Conservation (phyloP, 2,329 filamentous ascomycete species). For the Dactylonectria macrodidyma region DNA sequence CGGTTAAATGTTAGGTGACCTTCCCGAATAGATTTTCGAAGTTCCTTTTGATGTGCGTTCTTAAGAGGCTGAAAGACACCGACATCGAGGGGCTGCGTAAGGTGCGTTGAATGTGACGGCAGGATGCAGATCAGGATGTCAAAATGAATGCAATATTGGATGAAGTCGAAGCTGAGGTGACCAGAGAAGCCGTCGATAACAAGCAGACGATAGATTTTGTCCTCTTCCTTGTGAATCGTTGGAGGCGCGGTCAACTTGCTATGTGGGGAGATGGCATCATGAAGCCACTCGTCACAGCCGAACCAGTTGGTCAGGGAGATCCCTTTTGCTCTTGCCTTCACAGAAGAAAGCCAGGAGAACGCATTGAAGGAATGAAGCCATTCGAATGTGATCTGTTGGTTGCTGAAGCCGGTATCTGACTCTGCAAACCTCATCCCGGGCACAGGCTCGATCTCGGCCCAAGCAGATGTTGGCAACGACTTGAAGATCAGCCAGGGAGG, state of each 20-base stretch:
- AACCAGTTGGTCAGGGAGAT: constrained; percentile 8
- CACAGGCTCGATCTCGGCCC: constrained; percentile 2
- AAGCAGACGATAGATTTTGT: constrained; percentile 1
- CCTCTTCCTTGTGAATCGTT: not conserved
- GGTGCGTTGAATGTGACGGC: not conserved
- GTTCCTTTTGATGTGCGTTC: too few relatives aligned
- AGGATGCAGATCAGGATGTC: constrained; percentile 4
- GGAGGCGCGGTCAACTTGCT: not conserved
- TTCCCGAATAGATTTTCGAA: too few relatives aligned
- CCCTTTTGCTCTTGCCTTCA: not conserved
- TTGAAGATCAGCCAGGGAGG: too few relatives aligned
- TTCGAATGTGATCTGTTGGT: constrained; percentile 6
- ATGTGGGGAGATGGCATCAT: not conserved
- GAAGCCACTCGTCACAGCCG: constrained; percentile 14
- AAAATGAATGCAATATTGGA: constrained; percentile 6
- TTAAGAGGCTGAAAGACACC: too few relatives aligned
- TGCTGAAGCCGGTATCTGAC: too few relatives aligned
- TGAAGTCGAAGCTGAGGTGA: too few relatives aligned
- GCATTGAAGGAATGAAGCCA: constrained; percentile 1
- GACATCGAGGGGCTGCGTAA: too few relatives aligned
- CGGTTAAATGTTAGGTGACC: too few relatives aligned
- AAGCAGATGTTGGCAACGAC: constrained; percentile 1
- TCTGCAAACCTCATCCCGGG: constrained; percentile 3
- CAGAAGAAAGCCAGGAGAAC: constrained; percentile 4
- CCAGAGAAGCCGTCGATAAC: constrained; percentile 8